A percentile compares a stretch with the other conserved stretches of the same genome.
phyloP scores from a whole-genome alignment of 768 basidiomycete species.

The Phlebiopsis gigantea region DNA sequence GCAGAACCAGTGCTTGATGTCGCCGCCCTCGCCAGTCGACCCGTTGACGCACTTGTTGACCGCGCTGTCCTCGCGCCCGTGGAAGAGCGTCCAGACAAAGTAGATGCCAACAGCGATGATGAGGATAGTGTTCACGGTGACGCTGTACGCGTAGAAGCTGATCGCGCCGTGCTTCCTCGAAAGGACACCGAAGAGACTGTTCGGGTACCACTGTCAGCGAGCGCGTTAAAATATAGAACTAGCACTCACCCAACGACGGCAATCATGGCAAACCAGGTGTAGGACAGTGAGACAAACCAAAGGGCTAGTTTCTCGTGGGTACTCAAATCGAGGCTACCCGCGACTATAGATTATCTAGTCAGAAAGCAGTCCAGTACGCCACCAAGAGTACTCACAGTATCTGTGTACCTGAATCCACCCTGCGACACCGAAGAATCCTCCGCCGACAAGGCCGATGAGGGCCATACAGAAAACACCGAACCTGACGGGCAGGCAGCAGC shows the following conservation, averaged over 20 bases:
- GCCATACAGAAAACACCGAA: slow-evolving; percentile 56
- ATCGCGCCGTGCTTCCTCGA: slow-evolving; percentile 40
- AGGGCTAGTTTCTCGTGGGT: slow-evolving; percentile 36
- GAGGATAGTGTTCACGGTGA: slow-evolving; percentile 41
- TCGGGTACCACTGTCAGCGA: neutral
- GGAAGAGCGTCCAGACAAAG: slow-evolving; percentile 41
- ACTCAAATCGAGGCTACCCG: slow-evolving; percentile 32
- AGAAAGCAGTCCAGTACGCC: neutral
- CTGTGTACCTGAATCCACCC: slow-evolving; percentile 44
- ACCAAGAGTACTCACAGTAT: slow-evolving; percentile 32
- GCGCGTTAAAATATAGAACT: neutral
- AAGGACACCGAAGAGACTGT: slow-evolving; percentile 3
- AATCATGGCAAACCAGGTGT: slow-evolving; percentile 41
- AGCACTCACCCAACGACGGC: slow-evolving; percentile 44
- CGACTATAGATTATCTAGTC: neutral
- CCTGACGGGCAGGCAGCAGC: slow-evolving; percentile 62
- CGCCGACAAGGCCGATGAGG: slow-evolving; percentile 36
- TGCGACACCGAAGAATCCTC: slow-evolving; percentile 37
- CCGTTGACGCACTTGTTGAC: slow-evolving; percentile 36
- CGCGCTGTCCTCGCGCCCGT: slow-evolving; percentile 31
- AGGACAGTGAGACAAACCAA: slow-evolving; percentile 42
- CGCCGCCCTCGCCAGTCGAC: slow-evolving; percentile 23
- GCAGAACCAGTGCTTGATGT: slow-evolving; percentile 34
- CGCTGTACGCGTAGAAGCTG: slow-evolving; percentile 36
- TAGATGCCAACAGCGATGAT: slow-evolving; percentile 44